Conservation (phyloP, 176 grass and related monocot genomes). For the Areca catechu region DNA sequence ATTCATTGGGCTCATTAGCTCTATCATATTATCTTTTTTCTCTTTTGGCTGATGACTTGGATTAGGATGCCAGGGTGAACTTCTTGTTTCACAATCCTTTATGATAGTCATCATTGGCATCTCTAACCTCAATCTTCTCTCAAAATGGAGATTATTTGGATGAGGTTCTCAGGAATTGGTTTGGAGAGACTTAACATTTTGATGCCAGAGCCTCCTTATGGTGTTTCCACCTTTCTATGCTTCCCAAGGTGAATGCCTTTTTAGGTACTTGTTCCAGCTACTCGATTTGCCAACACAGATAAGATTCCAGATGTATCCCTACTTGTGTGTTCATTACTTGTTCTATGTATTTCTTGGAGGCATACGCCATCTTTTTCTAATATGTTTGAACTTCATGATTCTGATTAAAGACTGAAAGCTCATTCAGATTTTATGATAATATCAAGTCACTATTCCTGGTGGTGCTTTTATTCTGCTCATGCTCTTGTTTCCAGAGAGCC, state of each 20-base stretch:
- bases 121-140: constrained; percentile 29
- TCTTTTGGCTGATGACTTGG: constrained; percentile 19
- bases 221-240: too few relatives aligned
- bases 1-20: constrained; percentile 10
- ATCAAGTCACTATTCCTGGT: constrained; percentile 15
- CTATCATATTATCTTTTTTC: constrained; percentile 15
- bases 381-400: constrained; percentile 32
- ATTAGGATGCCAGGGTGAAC: constrained; percentile 9
- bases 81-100: too few relatives aligned
- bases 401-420: constrained; percentile 21
- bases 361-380: constrained; percentile 25
- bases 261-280: constrained; percentile 4
- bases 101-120: constrained; percentile 6
- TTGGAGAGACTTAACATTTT: neutral
- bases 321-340: constrained; percentile 18
- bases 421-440: constrained; percentile 17
- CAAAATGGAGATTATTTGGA: constrained; percentile 22
- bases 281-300: neutral
- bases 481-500: neutral
- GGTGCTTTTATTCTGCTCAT: neutral
- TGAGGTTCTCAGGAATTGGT: constrained; percentile 5
- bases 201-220: too few relatives aligned
- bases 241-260: too few relatives aligned
- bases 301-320: constrained; percentile 27
- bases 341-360: constrained; percentile 38